A percentile compares a stretch with the other conserved stretches of the same genome.
Conservation (phyloP, 2,329 filamentous ascomycete genomes). For the Hortaea werneckii region DNA sequence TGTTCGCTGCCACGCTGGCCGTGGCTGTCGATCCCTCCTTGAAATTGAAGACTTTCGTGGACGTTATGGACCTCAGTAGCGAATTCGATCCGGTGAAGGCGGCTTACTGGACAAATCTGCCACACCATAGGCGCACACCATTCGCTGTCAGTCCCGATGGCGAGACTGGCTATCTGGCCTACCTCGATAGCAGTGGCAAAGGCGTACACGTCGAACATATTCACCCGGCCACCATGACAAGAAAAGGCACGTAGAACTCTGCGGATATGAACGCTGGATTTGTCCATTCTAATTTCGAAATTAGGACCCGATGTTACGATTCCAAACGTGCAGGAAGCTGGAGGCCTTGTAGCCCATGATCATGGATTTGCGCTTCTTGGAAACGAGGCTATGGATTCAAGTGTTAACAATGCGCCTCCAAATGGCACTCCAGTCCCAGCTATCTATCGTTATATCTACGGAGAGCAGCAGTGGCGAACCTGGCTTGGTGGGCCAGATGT, state of each 20-base stretch:
- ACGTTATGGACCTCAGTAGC: conserved; percentile 38
- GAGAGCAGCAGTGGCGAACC: conserved; percentile 48
- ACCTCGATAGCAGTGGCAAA: conserved; percentile 46
- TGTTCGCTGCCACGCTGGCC: conserved; percentile 16
- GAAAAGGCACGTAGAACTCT: conserved; percentile 31
- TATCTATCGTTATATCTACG: conserved; percentile 49
- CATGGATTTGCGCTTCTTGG: conserved; percentile 55
- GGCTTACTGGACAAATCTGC: conserved; percentile 52
- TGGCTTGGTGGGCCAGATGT: conserved; percentile 49
- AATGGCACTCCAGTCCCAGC: conserved; percentile 43
- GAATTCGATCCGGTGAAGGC: conserved; percentile 49
- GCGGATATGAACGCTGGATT: too few relatives aligned
- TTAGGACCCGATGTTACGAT: conserved; percentile 37
- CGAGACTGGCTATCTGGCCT: conserved; percentile 49
- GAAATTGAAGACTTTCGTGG: conserved; percentile 32
- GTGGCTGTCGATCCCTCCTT: conserved; percentile 30
- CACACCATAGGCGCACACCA: conserved; percentile 52
- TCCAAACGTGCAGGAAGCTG: conserved; percentile 47
- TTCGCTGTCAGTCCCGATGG: conserved; percentile 54
- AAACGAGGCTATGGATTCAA: conserved; percentile 45
- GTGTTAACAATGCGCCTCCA: conserved; percentile 40
- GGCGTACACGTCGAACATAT: conserved; percentile 50
- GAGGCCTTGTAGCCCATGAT: conserved; percentile 51
- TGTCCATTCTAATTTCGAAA: too few relatives aligned
- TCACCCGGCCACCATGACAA: conserved; percentile 44